Conservation (phyloP, 2,329 filamentous ascomycete species). For the Scytalidium sp. region DNA sequence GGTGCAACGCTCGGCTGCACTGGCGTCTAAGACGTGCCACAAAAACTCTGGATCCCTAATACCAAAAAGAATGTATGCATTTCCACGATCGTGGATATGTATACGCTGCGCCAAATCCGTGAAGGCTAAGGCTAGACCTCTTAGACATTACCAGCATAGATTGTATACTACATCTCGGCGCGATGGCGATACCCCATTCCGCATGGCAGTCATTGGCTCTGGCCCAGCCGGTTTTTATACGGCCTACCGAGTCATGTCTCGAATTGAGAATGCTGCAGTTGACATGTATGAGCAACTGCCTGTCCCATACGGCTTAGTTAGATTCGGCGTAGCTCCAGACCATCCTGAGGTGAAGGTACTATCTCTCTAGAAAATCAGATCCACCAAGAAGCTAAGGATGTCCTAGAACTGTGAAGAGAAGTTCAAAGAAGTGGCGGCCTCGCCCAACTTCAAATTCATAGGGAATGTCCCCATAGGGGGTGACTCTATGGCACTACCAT, state of each 20-base stretch:
- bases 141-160: neutral
- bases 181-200: constrained; percentile 51
- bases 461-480: constrained; percentile 82
- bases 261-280: constrained; percentile 66
- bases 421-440: constrained; percentile 83
- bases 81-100: constrained; percentile 23
- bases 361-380: constrained; percentile 2
- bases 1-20: no score
- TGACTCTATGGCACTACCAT: constrained; percentile 51
- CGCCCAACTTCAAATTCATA: constrained; percentile 81
- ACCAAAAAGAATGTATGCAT: constrained; percentile 19
- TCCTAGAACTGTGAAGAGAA: constrained; percentile 88
- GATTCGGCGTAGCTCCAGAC: constrained; percentile 96
- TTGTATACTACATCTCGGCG: neutral
- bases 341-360: constrained; percentile 94
- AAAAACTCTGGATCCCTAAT: no score
- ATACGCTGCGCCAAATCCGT: constrained; percentile 19
- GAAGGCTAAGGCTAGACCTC: neutral
- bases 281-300: constrained; percentile 98
- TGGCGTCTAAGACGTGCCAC: no score
- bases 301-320: constrained; percentile 86
- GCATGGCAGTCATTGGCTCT: constrained; percentile 86
- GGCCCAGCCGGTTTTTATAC: constrained; percentile 97
- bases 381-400: constrained; percentile 8
- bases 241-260: constrained; percentile 78